A percentile compares a stretch with the other conserved stretches of the same genome.
Evolutionary conservation across 1,284 basidiomycete genomes (phyloP).

Genomic region (Volvariella surrecta): DNA sequence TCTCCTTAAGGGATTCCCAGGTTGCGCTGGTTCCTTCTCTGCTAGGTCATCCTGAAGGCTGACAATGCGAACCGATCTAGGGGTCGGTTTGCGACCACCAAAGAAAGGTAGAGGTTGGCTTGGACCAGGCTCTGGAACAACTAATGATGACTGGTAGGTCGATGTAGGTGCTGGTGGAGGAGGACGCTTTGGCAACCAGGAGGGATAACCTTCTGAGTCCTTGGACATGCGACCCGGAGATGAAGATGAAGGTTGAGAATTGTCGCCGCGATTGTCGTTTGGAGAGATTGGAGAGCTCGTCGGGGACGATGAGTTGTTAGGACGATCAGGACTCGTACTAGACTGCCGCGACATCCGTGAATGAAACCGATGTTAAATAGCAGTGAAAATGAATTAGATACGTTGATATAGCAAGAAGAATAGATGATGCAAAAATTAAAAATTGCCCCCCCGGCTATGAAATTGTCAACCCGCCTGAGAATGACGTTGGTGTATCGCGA

Average conservation of each 20-base stretch:
- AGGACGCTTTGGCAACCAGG: slow-evolving; percentile 74
- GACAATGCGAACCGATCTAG: slow-evolving; percentile 71
- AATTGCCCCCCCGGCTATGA: too few relatives aligned
- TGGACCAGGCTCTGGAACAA: slow-evolving; percentile 27
- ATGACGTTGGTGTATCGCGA: background rate
- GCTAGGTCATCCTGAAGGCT: slow-evolving; percentile 43
- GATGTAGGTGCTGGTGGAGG: slow-evolving; percentile 65
- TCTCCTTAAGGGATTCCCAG: slow-evolving; percentile 13
- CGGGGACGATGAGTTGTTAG: background rate
- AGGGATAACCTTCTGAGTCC: slow-evolving; percentile 65
- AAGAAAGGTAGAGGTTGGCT: slow-evolving; percentile 28
- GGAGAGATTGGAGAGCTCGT: background rate
- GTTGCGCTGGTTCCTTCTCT: slow-evolving; percentile 11
- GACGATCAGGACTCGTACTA: background rate
- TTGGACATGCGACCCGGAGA: slow-evolving; percentile 29
- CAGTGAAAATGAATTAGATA: background rate
- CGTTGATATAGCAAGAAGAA: background rate
- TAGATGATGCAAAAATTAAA: background rate
- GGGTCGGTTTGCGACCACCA: slow-evolving; percentile 65
- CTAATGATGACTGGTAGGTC: slow-evolving; percentile 52
- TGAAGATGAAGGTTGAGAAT: slow-evolving; percentile 12
- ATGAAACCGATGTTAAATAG: background rate
- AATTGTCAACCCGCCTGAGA: background rate
- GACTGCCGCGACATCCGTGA: background rate
- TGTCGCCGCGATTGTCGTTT: background rate